phyloP scores from a whole-genome alignment of 306 rosid genomes.

The Rubus parviflorus region DNA sequence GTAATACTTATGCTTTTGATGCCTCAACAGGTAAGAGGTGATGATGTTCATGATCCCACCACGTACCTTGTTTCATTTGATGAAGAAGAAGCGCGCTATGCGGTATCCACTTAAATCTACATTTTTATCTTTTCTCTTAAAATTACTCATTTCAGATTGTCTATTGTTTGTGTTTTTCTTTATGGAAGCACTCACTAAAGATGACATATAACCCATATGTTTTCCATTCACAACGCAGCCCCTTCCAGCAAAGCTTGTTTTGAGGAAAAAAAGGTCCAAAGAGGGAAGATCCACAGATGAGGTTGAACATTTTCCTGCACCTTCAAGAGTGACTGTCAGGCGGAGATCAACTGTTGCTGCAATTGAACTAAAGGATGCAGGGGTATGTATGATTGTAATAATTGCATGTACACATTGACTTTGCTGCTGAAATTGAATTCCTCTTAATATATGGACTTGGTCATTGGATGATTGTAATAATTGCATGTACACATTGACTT shows the following conservation, averaged over 20 bases:
- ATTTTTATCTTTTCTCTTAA: slow-evolving; percentile 10
- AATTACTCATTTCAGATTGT: neutral
- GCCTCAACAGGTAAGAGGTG: slow-evolving; percentile 73
- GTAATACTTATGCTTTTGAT: slow-evolving; percentile 16
- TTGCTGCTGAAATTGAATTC: neutral
- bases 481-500: neutral
- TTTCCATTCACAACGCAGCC: slow-evolving; percentile 58
- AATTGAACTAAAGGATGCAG: slow-evolving; percentile 72
- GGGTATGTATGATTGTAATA: slow-evolving; percentile 43
- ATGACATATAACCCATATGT: slow-evolving; percentile 8
- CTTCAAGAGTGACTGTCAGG: slow-evolving; percentile 81
- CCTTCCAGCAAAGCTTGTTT: slow-evolving; percentile 84
- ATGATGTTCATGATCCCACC: slow-evolving; percentile 74
- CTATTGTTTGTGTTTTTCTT: neutral
- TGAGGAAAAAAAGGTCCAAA: slow-evolving; percentile 87
- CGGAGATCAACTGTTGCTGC: slow-evolving; percentile 68
- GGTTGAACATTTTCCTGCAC: slow-evolving; percentile 79
- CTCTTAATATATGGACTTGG: neutral
- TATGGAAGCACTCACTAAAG: neutral
- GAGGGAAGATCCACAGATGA: slow-evolving; percentile 88
- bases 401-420: neutral
- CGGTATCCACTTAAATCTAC: slow-evolving; percentile 50
- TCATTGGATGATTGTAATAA: neutral
- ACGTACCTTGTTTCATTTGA: slow-evolving; percentile 85
- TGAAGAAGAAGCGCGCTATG: slow-evolving; percentile 76